These are phyloP conservation scores for Pneumocystis oryctolagi DNA, from an alignment of 1,139 yeast species.

Conservation along the genomic window DNA sequence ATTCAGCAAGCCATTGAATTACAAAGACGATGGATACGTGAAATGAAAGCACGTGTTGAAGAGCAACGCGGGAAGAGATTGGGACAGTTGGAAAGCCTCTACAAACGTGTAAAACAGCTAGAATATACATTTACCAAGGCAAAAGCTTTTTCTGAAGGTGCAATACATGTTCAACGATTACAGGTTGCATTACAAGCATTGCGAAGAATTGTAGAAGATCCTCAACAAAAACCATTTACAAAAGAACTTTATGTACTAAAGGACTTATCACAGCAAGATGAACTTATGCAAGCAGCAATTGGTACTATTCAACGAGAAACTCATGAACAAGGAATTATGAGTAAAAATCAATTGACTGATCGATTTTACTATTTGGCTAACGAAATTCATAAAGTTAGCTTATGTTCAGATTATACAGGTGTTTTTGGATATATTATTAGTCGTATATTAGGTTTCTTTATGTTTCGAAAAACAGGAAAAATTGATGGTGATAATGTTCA, in stretches of 20 bases:
- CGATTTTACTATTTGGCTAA: constrained; percentile 73
- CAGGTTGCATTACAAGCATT: constrained; percentile 44
- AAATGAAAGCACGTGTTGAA: constrained; percentile 52
- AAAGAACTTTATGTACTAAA: constrained; percentile 26
- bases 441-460: constrained; percentile 53
- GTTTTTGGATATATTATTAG: constrained; percentile 83
- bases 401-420: constrained; percentile 91
- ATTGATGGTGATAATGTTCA: constrained; percentile 77
- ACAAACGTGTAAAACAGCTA: constrained; percentile 41
- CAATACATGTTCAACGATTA: constrained; percentile 42
- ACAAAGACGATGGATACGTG: constrained; percentile 53
- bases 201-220: constrained; percentile 32
- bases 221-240: constrained; percentile 26
- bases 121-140: constrained; percentile 46
- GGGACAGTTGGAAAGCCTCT: constrained; percentile 48
- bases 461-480: constrained; percentile 48
- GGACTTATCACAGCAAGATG: constrained; percentile 34
- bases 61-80: constrained; percentile 71
- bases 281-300: constrained; percentile 32
- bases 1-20: constrained; percentile 57
- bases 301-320: constrained; percentile 37
- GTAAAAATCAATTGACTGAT: constrained; percentile 37
- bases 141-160: constrained; percentile 40
- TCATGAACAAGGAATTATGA: constrained; percentile 41
- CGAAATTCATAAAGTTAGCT: constrained; percentile 74